Evolutionary conservation across 192 early-diverging fungal species (phyloP).

Genomic region (Mycoemilia scoparia): DNA sequence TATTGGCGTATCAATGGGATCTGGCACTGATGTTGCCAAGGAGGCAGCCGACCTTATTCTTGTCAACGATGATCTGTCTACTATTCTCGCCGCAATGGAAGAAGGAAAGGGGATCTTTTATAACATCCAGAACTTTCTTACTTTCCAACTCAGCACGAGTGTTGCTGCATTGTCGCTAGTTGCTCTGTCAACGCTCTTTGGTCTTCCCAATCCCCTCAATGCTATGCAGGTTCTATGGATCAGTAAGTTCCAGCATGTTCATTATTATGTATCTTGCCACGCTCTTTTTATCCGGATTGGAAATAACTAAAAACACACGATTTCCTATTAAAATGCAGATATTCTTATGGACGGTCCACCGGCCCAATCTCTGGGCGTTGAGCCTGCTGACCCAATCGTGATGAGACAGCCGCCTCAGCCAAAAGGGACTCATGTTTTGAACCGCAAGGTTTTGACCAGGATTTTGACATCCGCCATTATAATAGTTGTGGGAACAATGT

Average conservation of each 20-base stretch:
- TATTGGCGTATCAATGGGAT: constrained; percentile 95
- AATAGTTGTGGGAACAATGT: constrained; percentile 74
- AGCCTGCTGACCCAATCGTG: constrained; percentile 77
- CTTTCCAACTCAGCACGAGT: constrained; percentile 90
- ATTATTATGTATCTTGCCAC: constrained; percentile 1
- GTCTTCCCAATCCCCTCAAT: constrained; percentile 79
- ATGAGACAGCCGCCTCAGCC: constrained; percentile 75
- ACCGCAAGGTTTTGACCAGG: constrained; percentile 43
- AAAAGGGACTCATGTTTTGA: constrained; percentile 64
- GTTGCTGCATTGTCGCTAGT: constrained; percentile 79
- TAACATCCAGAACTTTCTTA: constrained; percentile 94
- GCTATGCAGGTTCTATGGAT: constrained; percentile 99
- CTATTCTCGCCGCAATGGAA: constrained; percentile 84
- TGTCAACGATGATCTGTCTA: constrained; percentile 89
- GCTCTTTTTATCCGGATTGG: too few species aligned
- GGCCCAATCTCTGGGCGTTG: constrained; percentile 92
- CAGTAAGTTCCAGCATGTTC: constrained; percentile 38
- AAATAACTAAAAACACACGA: constrained; percentile 2
- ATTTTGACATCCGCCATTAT: constrained; percentile 61
- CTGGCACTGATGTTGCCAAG: constrained; percentile 89
- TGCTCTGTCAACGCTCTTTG: constrained; percentile 68
- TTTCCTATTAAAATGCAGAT: constrained; percentile 49
- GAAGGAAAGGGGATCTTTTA: constrained; percentile 97
- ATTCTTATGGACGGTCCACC: constrained; percentile 98
- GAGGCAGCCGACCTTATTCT: constrained; percentile 96